Conservation (phyloP, 2,329 filamentous ascomycete genomes). For the Colletotrichum sp. region DNA sequence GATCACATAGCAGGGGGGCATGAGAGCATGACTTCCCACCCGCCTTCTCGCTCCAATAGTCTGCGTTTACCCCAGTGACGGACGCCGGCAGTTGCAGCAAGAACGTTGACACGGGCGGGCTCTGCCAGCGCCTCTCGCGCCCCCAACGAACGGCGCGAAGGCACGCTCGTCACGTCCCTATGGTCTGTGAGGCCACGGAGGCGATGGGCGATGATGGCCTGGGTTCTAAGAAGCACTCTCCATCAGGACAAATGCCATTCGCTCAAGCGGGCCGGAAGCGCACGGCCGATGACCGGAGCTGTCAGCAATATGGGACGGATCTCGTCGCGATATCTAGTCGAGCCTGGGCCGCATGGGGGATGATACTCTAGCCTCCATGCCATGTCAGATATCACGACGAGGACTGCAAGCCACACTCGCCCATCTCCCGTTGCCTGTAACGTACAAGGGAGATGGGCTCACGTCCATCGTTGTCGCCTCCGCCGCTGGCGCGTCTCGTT, state of each 20-base stretch:
- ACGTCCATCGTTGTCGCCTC: background rate
- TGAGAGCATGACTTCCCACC: background rate
- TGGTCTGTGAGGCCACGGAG: background rate
- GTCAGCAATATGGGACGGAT: background rate
- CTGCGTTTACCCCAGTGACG: background rate
- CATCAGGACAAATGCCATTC: background rate
- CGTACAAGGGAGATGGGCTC: background rate
- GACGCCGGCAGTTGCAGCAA: constrained; percentile 1
- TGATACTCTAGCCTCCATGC: background rate
- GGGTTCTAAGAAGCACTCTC: background rate
- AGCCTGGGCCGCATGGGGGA: background rate
- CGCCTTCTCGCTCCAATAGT: background rate
- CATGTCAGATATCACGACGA: background rate
- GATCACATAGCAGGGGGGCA: background rate
- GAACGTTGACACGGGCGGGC: background rate
- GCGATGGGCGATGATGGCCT: background rate
- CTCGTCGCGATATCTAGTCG: background rate
- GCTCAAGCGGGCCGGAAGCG: background rate
- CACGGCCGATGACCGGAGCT: background rate
- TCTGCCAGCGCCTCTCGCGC: background rate
- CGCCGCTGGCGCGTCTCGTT: background rate
- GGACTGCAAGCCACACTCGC: background rate
- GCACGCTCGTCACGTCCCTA: background rate
- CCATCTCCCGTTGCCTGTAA: background rate
- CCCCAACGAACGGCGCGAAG: background rate